Base-by-base conservation (phyloP, 352 stramenopile species). In the Globisporangium ultimum region DNA sequence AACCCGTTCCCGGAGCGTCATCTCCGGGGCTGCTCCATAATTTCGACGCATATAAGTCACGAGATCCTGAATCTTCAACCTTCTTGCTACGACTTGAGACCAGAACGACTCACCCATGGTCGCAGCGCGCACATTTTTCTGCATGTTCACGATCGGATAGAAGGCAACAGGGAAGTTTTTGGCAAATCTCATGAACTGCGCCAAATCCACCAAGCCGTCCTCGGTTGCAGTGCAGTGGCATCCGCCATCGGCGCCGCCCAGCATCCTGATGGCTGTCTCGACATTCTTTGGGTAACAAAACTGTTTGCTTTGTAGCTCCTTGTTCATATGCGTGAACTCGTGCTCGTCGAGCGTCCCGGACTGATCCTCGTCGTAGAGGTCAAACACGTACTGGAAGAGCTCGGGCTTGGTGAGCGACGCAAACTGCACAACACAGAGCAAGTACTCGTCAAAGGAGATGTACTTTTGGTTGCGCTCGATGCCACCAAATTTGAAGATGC, bases 261-360 rank as follows among this genome's bases (percentile, higher is more conserved):
- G 72, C 63, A 88, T 74, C 15, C 68, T 73, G 21, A 88, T 78
- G 1, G 80, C 78, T 22, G 60, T 81, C 7, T 66, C 60, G 51
- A 88, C 80, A 48, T 90, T 90, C 51, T 80, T 77, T 12, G 76
- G 67, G 52, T 88, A 90, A 10, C 66, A 66, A 28, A 90, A 90
- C 49, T 88, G 76, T 32, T 81, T 72, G 42, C 72, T 88, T 53
- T 88, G 78, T 0, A 88, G 66, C 48, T 90, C 80, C 38, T 72
- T 62, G 61, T 76, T 88, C 78, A 90, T 78, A 34, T 77, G 72
- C 4, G 68, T 52, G 42, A 88, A 87, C 61, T 90, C 80, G 40
- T 61, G 64, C 45, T 88, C 76, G 53, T 90, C 80, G 10, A 90
- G 64, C 1, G 74, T n/a, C 0, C 74, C 74, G 0, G 78, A 88